A percentile compares a stretch with the other conserved stretches of the same genome.
Evolutionary conservation across 768 basidiomycete genomes (phyloP).

Genomic region (Kwoniella botswanensis): DNA sequence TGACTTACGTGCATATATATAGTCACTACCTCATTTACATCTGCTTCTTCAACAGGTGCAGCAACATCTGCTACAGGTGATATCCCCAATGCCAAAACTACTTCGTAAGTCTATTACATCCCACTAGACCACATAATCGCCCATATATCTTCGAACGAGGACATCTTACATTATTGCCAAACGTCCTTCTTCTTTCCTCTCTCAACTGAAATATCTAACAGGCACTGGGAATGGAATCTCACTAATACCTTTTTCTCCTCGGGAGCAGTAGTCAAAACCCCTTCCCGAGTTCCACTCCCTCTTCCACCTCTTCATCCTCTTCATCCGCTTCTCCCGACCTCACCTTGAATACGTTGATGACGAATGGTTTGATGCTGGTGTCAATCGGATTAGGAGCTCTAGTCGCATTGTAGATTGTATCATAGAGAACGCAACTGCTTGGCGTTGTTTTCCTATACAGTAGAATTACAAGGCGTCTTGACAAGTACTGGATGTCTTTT

Average conservation of each 20-base stretch:
- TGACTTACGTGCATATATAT: background rate
- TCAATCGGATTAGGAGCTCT: background rate
- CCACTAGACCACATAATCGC: background rate
- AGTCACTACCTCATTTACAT: slow-evolving; percentile 13
- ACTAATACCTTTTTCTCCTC: background rate
- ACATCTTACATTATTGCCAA: too few relatives aligned
- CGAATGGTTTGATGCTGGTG: background rate
- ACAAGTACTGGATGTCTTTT: too few relatives aligned
- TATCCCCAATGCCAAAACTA: slow-evolving; percentile 22
- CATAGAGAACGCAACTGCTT: background rate
- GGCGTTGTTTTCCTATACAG: too few relatives aligned
- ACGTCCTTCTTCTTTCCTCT: background rate
- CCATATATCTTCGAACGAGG: too few relatives aligned
- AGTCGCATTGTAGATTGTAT: background rate
- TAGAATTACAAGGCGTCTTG: background rate
- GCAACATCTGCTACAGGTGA: slow-evolving; percentile 5
- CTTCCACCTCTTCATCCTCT: background rate
- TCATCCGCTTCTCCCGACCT: background rate
- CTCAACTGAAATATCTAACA: background rate
- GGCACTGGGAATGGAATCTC: background rate
- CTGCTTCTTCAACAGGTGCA: background rate
- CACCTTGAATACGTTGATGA: background rate
- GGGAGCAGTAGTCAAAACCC: slow-evolving; percentile 1
- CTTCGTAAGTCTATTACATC: slow-evolving; percentile 1
- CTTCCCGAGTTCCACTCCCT: background rate